Base-by-base conservation (phyloP, 768 basidiomycete genomes). In the Cubamyces lactineus region DNA sequence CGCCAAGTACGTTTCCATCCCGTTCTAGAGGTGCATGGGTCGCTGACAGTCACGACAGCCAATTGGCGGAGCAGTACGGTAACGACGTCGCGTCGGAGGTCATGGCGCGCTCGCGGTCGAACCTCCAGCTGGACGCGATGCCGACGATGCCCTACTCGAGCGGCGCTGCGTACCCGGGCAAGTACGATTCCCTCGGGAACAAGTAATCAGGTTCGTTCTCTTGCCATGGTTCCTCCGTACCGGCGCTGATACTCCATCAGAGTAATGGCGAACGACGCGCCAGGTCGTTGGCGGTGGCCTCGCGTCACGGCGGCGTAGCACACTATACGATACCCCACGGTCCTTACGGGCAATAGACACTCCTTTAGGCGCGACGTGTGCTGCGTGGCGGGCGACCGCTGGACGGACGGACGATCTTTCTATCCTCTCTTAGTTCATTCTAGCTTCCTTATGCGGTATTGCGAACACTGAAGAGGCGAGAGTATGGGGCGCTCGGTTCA, bases 31-130 rank as follows among this genome's bases (percentile, higher is more conserved):
- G 30, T 28, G 8, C 8, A 3, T 53, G 28, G 38, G 1, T 1
- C 47, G 30, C 52, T 59, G 38, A 64, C 42, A 12, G 52, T 9
- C 64, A 39, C 16, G 9, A 9, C 69, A 89, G 88, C 64, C 87
- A 88, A 80, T 80, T 91, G 39, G 88, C 88, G 0, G 87, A 87
- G 64, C 86, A 88, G 68, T 91, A 89, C 67, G 89, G 89, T 17
- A 76, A 79, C 13, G 82, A 84, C 57, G 81, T 89, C 19, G 87
- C 88, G 12, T 76, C 79, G 39, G 85, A 88, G 49, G 78, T 85
- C 7, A 66, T 88, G 45, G 76, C 79, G 8, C 83, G 84, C 55
- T 87, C 88, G 13, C 80, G 82, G 23, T 80, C 82, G 30, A 84
- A 82, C 68, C 71, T 85, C 28, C 75, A 83, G 11, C 69, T 76